Base-by-base conservation (phyloP, 345 rosid species). In the Isatis tinctoria region DNA sequence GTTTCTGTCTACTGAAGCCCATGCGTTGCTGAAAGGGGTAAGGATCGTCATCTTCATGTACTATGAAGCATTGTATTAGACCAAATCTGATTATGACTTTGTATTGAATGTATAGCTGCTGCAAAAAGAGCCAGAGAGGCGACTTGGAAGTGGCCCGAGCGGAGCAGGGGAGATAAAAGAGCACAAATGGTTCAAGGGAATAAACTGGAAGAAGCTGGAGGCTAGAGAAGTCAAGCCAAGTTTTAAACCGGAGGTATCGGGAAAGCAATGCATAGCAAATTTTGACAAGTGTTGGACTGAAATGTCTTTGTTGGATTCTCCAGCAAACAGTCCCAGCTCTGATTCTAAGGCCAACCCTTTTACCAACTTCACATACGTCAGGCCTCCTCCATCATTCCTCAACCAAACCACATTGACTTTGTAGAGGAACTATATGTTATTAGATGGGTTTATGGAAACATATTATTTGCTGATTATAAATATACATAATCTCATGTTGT, bases 201-300 rank as follows among this genome's bases (percentile, higher is more conserved):
- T 94, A 61, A 90, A 92, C 79, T 94, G 99, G 97, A 90, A 77
- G 84, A 95, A 92, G 74, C 63, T 92, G 60, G 96, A 95, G 20
- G 87, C 85, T 0, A 86, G 96, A 79, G 85, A 85, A 76, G 85
- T 95, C 73, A 74, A 82, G 71, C 97, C 99, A n/a, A 83, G 92
- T 76, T 95, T 95, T 74, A 82, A 82, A 8, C 97, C 99, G 2
- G 82, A 87, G 35, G 97, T 95, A 0, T 88, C 84, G 0, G 99
- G 97, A 74, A 86, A 78, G 49, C 89, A 81, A 20, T 92, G 99
- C 84, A 84, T 86, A 33, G 97, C 93, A 18, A 95, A 95, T 81
- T 95, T 95, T 27, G 97, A 88, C 63, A 92, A 79, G 73, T 76
- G 78, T 48, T 90, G 97, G 97, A 90, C 99, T 10, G 96, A 92